A percentile compares a stretch with the other conserved stretches of the same genome.
Evolutionary conservation across 2,329 filamentous ascomycete genomes (phyloP).

Genomic region (Alternaria panax): DNA sequence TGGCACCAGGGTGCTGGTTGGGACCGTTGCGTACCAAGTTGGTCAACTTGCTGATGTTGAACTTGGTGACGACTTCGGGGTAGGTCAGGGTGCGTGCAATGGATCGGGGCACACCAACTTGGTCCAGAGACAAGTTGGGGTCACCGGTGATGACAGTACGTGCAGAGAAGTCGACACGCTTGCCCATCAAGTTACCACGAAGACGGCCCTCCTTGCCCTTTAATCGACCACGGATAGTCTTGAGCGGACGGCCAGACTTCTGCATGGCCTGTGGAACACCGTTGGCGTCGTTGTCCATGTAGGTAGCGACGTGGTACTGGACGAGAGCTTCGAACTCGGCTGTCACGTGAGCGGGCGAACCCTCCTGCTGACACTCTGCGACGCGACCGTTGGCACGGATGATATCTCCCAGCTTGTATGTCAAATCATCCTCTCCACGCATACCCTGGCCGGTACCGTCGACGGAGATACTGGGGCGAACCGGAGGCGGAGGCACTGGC

Average conservation of each 20-base stretch:
- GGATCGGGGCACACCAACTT: slow-evolving; percentile 94
- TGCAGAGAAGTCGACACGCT: slow-evolving; percentile 93
- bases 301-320: slow-evolving; percentile 97
- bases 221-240: slow-evolving; percentile 93
- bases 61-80: slow-evolving; percentile 94
- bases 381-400: slow-evolving; percentile 97
- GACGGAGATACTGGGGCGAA: slow-evolving; percentile 95
- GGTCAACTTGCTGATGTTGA: slow-evolving; percentile 94
- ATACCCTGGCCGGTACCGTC: slow-evolving; percentile 91
- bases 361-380: slow-evolving; percentile 86
- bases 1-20: slow-evolving; percentile 92
- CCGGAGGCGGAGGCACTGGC: slow-evolving; percentile 92
- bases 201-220: slow-evolving; percentile 99
- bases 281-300: slow-evolving; percentile 99
- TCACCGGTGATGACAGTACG: slow-evolving; percentile 99
- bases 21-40: slow-evolving; percentile 91
- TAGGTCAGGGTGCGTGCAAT: slow-evolving; percentile 95
- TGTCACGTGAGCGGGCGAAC: slow-evolving; percentile 88
- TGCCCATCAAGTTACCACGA: slow-evolving; percentile 98
- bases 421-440: slow-evolving; percentile 98
- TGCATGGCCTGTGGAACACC: slow-evolving; percentile 93
- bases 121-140: slow-evolving; percentile 92
- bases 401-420: slow-evolving; percentile 98
- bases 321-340: slow-evolving; percentile 89
- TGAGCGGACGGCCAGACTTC: slow-evolving; percentile 95